Percentiles rank a stretch among this genome's conserved stretches.
Evolutionary conservation across 345 rosid genomes (phyloP).

Genomic region (Populus ilicifolia): DNA sequence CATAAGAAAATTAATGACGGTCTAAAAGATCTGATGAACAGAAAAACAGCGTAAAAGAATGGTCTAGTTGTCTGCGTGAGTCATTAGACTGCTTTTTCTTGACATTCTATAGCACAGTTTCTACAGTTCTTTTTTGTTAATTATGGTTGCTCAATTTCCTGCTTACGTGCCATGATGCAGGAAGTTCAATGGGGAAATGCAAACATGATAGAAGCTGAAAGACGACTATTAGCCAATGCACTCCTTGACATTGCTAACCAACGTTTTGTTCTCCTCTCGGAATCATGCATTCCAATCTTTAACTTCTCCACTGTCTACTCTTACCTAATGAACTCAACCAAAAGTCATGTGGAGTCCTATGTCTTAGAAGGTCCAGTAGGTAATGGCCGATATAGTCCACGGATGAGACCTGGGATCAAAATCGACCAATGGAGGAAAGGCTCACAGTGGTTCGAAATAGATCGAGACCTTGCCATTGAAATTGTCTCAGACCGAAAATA

Average conservation of each 20-base stretch:
- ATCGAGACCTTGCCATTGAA: constrained; percentile 53
- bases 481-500: constrained; percentile 55
- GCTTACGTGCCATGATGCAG: constrained; percentile 34
- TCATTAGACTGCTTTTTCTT: neutral
- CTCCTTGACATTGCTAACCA: constrained; percentile 63
- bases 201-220: constrained; percentile 83
- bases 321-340: constrained; percentile 48
- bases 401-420: constrained; percentile 52
- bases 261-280: constrained; percentile 74
- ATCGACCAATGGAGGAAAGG: constrained; percentile 77
- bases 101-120: neutral
- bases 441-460: constrained; percentile 78
- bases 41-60: neutral
- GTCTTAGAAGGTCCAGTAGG: constrained; percentile 53
- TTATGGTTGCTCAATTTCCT: neutral
- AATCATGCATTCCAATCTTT: constrained; percentile 80
- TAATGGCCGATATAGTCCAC: constrained; percentile 56
- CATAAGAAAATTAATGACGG: neutral
- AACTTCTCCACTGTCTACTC: constrained; percentile 64
- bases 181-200: constrained; percentile 68
- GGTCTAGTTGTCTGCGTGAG: neutral
- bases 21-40: neutral
- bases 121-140: neutral
- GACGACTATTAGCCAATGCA: constrained; percentile 74
- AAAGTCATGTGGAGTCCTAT: constrained; percentile 52